Percentiles rank a stretch among this genome's conserved stretches.
phyloP scores from a whole-genome alignment of 164 flowering plant genomes.

The Saururus chinensis region DNA sequence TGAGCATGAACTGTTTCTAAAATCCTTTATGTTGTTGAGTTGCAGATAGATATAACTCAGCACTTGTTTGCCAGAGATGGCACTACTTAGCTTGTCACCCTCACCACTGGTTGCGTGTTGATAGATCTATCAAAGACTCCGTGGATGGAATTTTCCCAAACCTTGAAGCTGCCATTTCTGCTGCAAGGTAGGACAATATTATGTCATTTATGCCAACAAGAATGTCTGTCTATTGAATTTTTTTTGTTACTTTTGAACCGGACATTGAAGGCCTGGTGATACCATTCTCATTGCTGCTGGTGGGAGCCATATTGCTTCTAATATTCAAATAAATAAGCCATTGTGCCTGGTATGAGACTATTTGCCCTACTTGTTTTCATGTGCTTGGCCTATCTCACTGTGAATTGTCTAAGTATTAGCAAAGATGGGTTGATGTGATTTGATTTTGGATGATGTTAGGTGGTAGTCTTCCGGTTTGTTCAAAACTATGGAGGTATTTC shows the following conservation, averaged over 20 bases:
- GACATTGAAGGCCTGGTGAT: slow-evolving; percentile 70
- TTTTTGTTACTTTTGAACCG: neutral
- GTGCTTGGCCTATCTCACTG: too few relatives aligned
- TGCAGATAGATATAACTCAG: slow-evolving; percentile 99
- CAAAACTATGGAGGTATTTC: too few relatives aligned
- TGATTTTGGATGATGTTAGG: too few relatives aligned
- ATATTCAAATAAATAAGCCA: slow-evolving; percentile 84
- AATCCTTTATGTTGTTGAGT: neutral
- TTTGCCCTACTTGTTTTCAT: neutral
- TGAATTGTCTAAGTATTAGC: too few relatives aligned
- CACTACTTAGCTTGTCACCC: slow-evolving; percentile 87
- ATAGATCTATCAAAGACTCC: slow-evolving; percentile 42
- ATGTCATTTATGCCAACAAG: neutral
- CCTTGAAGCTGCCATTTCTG: slow-evolving; percentile 72
- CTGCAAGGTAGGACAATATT: slow-evolving; percentile 52
- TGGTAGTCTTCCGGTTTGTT: too few relatives aligned
- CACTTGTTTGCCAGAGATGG: slow-evolving; percentile 99
- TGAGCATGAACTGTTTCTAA: neutral
- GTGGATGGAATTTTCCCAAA: slow-evolving; percentile 62
- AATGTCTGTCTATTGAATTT: neutral
- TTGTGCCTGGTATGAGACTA: slow-evolving; percentile 70
- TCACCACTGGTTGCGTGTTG: slow-evolving; percentile 83
- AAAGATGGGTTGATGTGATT: too few relatives aligned
- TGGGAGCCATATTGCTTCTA: slow-evolving; percentile 51
- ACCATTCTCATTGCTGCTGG: slow-evolving; percentile 86